These are phyloP conservation scores for Gypsophila paniculata DNA, from an alignment of 179 eudicot species.

Conservation along the genomic window DNA sequence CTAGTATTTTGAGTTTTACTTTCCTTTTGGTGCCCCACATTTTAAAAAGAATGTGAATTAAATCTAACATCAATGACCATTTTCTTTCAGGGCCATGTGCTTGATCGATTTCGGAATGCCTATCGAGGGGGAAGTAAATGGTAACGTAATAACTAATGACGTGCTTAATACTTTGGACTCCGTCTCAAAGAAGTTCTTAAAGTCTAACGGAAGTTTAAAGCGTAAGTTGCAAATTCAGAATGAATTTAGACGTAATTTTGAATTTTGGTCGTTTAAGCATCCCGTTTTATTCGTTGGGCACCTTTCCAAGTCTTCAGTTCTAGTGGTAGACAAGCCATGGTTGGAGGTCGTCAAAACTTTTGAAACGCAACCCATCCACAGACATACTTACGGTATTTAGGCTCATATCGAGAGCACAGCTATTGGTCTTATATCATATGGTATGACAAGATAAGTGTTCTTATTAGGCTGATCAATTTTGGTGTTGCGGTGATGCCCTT, in stretches of 20 bases:
- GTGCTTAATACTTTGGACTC: constrained; percentile 39
- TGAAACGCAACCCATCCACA: constrained; percentile 76
- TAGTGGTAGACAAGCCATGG: constrained; percentile 93
- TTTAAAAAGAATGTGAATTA: neutral
- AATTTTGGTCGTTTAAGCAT: constrained; percentile 54
- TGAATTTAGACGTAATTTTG: constrained; percentile 51
- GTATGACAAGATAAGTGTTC: constrained; percentile 20
- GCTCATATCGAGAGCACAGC: constrained; percentile 4
- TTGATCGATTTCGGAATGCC: constrained; percentile 80
- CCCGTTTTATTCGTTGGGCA: constrained; percentile 89
- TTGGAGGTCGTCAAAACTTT: constrained; percentile 62
- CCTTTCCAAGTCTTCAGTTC: constrained; percentile 55
- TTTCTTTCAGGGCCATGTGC: constrained; percentile 77
- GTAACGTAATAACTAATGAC: constrained; percentile 26
- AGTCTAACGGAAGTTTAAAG: constrained; percentile 43
- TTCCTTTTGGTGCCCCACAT: neutral
- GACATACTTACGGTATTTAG: constrained; percentile 79
- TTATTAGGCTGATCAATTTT: constrained; percentile 35
- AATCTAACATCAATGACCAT: neutral
- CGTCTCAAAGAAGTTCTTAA: constrained; percentile 34
- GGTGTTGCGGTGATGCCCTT: constrained; percentile 23
- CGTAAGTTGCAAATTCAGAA: constrained; percentile 41
- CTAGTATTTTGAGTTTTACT: neutral
- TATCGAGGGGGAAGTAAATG: constrained; percentile 42
- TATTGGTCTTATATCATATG: neutral